Evolutionary conservation across 177 flowering plant genomes (phyloP), one percentile per base, ranked within the genome.

Genomic region (Telopea speciosissima): DNA sequence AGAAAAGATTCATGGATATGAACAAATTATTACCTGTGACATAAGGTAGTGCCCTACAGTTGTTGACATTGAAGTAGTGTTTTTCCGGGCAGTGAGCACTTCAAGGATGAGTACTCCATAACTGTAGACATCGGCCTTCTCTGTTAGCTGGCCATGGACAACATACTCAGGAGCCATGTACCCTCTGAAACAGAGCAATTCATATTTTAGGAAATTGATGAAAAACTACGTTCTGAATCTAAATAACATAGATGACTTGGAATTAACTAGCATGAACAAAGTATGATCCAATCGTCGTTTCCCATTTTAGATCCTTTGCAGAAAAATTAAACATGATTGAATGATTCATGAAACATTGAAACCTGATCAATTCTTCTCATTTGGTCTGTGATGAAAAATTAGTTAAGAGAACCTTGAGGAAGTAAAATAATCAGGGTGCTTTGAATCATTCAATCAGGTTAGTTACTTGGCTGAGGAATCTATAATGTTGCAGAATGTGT

Each of bases 161-260:
- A 74, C 63, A 54, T 74, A 74, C 52, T 74, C 76, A 24, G 72
- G 76, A 24, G 76, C 72, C 76, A 74, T 74, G 64, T 68, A 74
- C 24, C 76, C 75, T 52, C 76, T 74, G 76, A 28, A 62, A 68
- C 21, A 24, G 60, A 8, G 49, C 31, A 28, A 54, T 11, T 49
- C 54, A 49, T 49, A 49, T 49, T 49, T 16, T 49, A 49, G 14
- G 0, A 49, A 49, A 49, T 12, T 49, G 16, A 49, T 12, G 3
- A 49, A 49, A 49, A 49, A 49, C 17, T 49, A 49, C 1, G 19
- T 49, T 49, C 54, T 49, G 54, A 49, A 16, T 3, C 49, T n/a
- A 9, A 1, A 44, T 10, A 44, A 13, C 11, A 44, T 10, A 44
- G 49, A 13, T n/a, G n/a, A n/a, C n/a, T n/a, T n/a, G n/a, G n/a